Evolutionary conservation across 1,284 basidiomycete species (phyloP).

Genomic region (Microbotryomycetes sp.): DNA sequence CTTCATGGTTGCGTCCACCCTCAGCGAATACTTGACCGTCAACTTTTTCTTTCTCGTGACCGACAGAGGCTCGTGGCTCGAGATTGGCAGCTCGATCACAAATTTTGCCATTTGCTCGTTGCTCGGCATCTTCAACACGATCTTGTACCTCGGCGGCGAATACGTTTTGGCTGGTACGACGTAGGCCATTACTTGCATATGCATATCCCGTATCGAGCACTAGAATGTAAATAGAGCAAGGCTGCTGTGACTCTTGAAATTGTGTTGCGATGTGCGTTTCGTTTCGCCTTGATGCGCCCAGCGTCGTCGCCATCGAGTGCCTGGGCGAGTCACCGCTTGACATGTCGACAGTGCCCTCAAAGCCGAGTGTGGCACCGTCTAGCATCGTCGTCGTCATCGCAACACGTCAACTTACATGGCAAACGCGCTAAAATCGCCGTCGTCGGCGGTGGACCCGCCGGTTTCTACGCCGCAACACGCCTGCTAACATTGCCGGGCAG

Average conservation of each 20-base stretch:
- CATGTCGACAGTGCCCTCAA: too few species aligned
- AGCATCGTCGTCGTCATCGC: too few species aligned
- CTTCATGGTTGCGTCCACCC: constrained; percentile 61
- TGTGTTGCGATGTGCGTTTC: too few species aligned
- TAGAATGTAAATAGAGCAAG: too few species aligned
- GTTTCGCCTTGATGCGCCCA: too few species aligned
- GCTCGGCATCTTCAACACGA: constrained; percentile 22
- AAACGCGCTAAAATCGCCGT: constrained; percentile 69
- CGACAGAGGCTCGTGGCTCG: constrained; percentile 79
- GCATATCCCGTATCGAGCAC: too few species aligned
- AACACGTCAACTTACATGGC: too few species aligned
- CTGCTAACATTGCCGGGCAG: constrained; percentile 54
- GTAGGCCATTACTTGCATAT: background rate
- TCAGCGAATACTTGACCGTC: constrained; percentile 52
- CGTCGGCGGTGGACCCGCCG: constrained; percentile 84
- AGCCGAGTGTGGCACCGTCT: too few species aligned
- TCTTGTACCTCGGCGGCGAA: background rate
- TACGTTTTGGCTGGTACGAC: background rate
- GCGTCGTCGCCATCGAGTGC: too few species aligned
- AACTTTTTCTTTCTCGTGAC: constrained; percentile 73
- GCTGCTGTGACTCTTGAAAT: too few species aligned
- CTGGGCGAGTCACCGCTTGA: too few species aligned
- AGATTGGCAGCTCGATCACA: constrained; percentile 27
- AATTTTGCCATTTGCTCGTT: constrained; percentile 28
- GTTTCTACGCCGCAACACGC: constrained; percentile 86